These are phyloP conservation scores for Spinacia oleracea DNA, from an alignment of 179 eudicot genomes.

Conservation along the genomic window DNA sequence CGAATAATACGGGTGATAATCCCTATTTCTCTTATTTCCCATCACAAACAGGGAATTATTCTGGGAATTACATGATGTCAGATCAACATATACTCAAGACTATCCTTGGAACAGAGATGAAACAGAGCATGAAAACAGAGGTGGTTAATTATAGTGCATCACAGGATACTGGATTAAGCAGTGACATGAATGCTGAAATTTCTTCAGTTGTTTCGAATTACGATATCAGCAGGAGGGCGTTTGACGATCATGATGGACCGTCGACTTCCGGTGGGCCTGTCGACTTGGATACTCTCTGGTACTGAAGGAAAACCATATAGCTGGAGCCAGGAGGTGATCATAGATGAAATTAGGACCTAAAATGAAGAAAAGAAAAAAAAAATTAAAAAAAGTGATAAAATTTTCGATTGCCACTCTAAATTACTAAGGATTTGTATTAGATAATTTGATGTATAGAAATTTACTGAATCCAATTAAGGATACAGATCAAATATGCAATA, in stretches of 20 bases:
- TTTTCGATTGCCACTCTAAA: conserved; percentile 21
- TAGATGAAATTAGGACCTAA: conserved; percentile 10
- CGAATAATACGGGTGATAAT: neutral
- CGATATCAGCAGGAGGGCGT: conserved; percentile 37
- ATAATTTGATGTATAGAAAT: conserved; percentile 35
- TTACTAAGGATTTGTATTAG: conserved; percentile 23
- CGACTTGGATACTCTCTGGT: conserved; percentile 53
- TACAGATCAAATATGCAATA: conserved; percentile 21
- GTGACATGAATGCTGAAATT: conserved; percentile 57
- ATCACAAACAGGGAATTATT: conserved; percentile 25
- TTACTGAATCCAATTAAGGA: conserved; percentile 30
- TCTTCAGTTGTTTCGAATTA: conserved; percentile 56
- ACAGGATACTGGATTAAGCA: conserved; percentile 61
- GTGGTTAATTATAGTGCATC: conserved; percentile 46
- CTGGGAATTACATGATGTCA: conserved; percentile 37
- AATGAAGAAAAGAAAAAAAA: conserved; percentile 10
- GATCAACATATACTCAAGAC: conserved; percentile 51
- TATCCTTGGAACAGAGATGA: conserved; percentile 38
- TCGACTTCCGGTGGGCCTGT: conserved; percentile 48
- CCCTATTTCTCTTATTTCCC: conserved; percentile 14
- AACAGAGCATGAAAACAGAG: conserved; percentile 58
- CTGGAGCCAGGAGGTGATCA: neutral
- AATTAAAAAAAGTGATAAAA: neutral
- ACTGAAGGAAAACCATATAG: conserved; percentile 23
- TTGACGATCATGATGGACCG: conserved; percentile 52